phyloP scores from a whole-genome alignment of 2,329 filamentous ascomycete genomes.

The Corinectria fuckeliana region DNA sequence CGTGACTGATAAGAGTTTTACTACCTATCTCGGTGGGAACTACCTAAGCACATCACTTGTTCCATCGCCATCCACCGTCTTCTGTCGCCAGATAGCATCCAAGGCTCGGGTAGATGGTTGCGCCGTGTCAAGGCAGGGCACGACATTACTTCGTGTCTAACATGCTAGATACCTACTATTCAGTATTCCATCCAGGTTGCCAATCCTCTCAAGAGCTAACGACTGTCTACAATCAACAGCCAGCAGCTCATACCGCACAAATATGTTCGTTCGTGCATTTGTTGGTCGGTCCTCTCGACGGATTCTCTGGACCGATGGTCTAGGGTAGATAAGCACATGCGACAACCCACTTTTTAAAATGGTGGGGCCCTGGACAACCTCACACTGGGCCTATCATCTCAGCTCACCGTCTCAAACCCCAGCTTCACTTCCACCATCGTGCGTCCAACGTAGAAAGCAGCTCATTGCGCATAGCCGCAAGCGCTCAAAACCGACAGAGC shows the following conservation, averaged over 20 bases:
- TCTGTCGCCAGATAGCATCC: constrained; percentile 32
- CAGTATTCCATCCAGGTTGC: neutral
- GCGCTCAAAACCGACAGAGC: too few relatives aligned
- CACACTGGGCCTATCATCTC: too few relatives aligned
- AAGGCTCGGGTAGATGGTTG: constrained; percentile 3
- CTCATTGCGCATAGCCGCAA: neutral
- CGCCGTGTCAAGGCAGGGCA: neutral
- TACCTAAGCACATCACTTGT: neutral
- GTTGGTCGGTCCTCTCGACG: too few relatives aligned
- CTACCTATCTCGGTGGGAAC: too few relatives aligned
- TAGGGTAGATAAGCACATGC: neutral
- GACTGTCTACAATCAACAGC: neutral
- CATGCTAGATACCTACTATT: too few relatives aligned
- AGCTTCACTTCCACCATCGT: neutral
- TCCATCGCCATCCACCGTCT: constrained; percentile 28
- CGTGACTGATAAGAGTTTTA: too few relatives aligned
- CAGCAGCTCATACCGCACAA: neutral
- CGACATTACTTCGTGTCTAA: neutral
- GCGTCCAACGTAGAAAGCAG: neutral
- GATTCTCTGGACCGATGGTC: neutral
- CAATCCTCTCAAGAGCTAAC: neutral
- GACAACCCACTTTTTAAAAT: neutral
- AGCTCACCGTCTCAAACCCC: neutral
- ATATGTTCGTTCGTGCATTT: neutral
- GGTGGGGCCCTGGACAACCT: neutral